Base-by-base conservation (phyloP, 2,329 filamentous ascomycete genomes). In the Apiospora malaysiana region DNA sequence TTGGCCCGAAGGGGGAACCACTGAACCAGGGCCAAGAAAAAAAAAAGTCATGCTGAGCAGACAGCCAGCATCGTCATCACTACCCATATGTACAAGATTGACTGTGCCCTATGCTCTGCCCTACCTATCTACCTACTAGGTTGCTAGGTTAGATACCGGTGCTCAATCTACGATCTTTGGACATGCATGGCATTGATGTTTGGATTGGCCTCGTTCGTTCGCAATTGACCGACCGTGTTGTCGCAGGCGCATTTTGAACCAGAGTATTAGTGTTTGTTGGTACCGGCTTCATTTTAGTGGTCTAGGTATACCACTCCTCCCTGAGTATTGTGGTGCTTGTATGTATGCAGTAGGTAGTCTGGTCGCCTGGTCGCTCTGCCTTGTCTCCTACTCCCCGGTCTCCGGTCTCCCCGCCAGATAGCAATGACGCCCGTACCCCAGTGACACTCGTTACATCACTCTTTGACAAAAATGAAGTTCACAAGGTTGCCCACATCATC, bases 401-500 rank as follows among this genome's bases (percentile, higher is more conserved):
- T 7, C 27, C n/a, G 27, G 65, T 46, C 66, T 37, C 40, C 43
- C 37, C 16, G 23, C 66, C 18, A 43, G 12, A 21, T 37, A 32
- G 66, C 43, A n/a, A 63, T 63, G 56, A 63, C 32, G 56, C 56
- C 56, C 56, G 56, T 40, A 63, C 56, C 32, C 56, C 32, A 63
- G 27, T 63, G 56, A 40, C 32, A 18, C 21, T 63, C 32, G 56
- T 63, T 63, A 40, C 56, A 63, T 63, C 56, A 40, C 27, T 40
- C 56, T 12, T 63, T 37, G 7, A 2, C 32, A 18, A 40, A 21
- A 23, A 72, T 72, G 71, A 72, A 69, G 66, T 56, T 69, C 23
- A 27, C 68, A 32, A 70, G 43, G 49, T n/a, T 70, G 45, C 67
- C 45, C 32, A n/a, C n/a, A 21, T 59, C 71, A 23, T 66, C 67